phyloP scores from a whole-genome alignment of 441 rosid species.

The Pelargonium australe region DNA sequence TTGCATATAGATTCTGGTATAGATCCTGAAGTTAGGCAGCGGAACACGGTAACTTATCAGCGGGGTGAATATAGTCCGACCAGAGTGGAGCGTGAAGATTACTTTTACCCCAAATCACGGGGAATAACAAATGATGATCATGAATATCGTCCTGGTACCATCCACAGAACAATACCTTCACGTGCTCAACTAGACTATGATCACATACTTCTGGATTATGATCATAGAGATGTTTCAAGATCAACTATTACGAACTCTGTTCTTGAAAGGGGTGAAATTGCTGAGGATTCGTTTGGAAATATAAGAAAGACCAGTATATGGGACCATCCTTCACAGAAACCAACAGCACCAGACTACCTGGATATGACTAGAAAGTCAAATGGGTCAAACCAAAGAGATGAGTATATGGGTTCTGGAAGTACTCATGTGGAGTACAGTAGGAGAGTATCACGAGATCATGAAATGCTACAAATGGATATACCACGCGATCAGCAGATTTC shows the following conservation, averaged over 20 bases:
- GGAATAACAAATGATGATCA: constrained; percentile 26
- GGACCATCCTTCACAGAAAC: constrained; percentile 31
- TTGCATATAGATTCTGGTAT: constrained; percentile 27
- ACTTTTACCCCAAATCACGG: constrained; percentile 28
- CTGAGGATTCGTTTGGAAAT: constrained; percentile 30
- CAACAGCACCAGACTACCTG: constrained; percentile 24
- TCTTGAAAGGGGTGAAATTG: constrained; percentile 26
- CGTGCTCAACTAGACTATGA: constrained; percentile 30
- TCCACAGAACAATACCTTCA: constrained; percentile 27
- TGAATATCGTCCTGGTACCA: constrained; percentile 31
- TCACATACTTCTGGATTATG: constrained; percentile 28
- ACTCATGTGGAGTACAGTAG: constrained; percentile 27
- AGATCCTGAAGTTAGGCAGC: constrained; percentile 27
- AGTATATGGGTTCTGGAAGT: constrained; percentile 30
- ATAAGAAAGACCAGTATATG: constrained; percentile 26
- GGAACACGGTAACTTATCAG: constrained; percentile 13
- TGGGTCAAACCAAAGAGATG: constrained; percentile 30
- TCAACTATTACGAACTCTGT: constrained; percentile 26
- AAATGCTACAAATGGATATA: constrained; percentile 23
- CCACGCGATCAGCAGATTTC: constrained; percentile 27
- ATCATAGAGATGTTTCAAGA: constrained; percentile 34
- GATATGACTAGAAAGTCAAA: constrained; percentile 30
- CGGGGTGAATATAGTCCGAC: constrained; percentile 24
- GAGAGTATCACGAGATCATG: constrained; percentile 30
- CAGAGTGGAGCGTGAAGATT: constrained; percentile 34